phyloP scores from a whole-genome alignment of 805 yeast species.

The Kodamaea jinghongensis region DNA sequence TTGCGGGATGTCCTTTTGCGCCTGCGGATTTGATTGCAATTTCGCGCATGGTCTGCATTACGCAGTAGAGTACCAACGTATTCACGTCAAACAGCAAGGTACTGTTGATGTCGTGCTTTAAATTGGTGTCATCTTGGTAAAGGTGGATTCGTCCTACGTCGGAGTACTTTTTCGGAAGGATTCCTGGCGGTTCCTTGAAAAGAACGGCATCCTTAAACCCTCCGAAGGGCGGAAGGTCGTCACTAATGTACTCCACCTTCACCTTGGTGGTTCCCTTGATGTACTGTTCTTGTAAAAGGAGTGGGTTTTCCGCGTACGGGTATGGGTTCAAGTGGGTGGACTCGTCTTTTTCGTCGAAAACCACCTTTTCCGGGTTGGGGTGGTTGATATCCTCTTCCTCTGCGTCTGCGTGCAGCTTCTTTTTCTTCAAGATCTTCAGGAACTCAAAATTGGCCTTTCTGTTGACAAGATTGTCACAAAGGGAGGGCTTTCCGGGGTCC shows the following conservation, averaged over 20 bases:
- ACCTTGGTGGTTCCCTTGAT: conserved; percentile 7
- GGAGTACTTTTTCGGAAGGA: conserved; percentile 33
- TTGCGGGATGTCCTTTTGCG: not conserved
- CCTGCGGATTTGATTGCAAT: conserved; percentile 24
- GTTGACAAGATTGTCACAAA: conserved; percentile 35
- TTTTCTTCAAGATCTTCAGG: conserved; percentile 16
- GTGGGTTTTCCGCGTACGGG: conserved; percentile 26
- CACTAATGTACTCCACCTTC: conserved; percentile 19
- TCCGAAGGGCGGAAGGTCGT: conserved; percentile 40
- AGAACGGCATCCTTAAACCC: conserved; percentile 26
- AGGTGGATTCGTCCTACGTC: conserved; percentile 35
- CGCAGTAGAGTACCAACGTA: conserved; percentile 29
- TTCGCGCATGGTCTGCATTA: conserved; percentile 33
- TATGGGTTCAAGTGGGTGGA: conserved; percentile 28
- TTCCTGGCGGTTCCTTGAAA: conserved; percentile 14
- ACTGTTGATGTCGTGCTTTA: conserved; percentile 17
- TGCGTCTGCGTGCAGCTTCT: conserved; percentile 1
- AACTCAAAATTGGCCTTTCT: conserved; percentile 26
- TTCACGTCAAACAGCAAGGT: conserved; percentile 34
- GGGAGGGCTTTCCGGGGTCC: conserved; percentile 33
- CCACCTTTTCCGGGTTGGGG: conserved; percentile 3
- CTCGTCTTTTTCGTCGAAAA: conserved; percentile 5
- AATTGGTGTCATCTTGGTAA: conserved; percentile 27
- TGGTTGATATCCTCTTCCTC: conserved; percentile 4
- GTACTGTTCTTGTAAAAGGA: conserved; percentile 16